Percentiles rank a stretch among this genome's conserved stretches.
Conservation (phyloP, 2,329 filamentous ascomycete genomes). For the Ophiostoma angusticollis region DNA sequence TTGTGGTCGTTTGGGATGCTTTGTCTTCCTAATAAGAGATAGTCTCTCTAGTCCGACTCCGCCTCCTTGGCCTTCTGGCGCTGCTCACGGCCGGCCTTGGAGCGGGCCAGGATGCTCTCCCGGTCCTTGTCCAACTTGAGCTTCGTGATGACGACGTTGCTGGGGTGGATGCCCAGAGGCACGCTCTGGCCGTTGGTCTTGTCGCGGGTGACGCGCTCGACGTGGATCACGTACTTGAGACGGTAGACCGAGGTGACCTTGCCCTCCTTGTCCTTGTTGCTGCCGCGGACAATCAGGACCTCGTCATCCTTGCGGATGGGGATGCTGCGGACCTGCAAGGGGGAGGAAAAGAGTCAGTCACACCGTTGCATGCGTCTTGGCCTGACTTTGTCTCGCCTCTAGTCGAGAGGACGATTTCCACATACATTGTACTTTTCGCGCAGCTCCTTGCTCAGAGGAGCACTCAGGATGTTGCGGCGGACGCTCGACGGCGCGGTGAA, state of each 20-base stretch:
- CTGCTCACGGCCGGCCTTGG: slow-evolving; percentile 67
- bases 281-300: slow-evolving; percentile 81
- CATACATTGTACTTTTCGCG: slow-evolving; percentile 97
- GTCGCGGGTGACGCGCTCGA: slow-evolving; percentile 93
- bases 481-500: slow-evolving; percentile 89
- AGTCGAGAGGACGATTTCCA: slow-evolving; percentile 8
- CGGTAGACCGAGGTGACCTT: slow-evolving; percentile 97
- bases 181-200: slow-evolving; percentile 96
- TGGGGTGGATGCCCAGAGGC: slow-evolving; percentile 85
- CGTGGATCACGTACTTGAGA: slow-evolving; percentile 93
- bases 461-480: slow-evolving; percentile 94
- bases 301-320: slow-evolving; percentile 97
- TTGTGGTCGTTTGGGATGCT: too few relatives aligned
- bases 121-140: slow-evolving; percentile 96
- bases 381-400: too few relatives aligned
- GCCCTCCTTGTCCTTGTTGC: slow-evolving; percentile 96
- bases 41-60: slow-evolving; percentile 33
- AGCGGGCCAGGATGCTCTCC: slow-evolving; percentile 76
- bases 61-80: slow-evolving; percentile 58
- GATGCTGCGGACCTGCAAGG: slow-evolving; percentile 70
- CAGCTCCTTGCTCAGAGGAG: slow-evolving; percentile 90
- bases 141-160: slow-evolving; percentile 97
- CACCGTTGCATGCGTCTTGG: too few relatives aligned
- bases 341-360: neutral
- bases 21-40: too few relatives aligned